A percentile compares a stretch with the other conserved stretches of the same genome.
These are phyloP conservation scores for Jaltomata sinuosa DNA, from an alignment of 257 asterid species.

Conservation along the genomic window DNA sequence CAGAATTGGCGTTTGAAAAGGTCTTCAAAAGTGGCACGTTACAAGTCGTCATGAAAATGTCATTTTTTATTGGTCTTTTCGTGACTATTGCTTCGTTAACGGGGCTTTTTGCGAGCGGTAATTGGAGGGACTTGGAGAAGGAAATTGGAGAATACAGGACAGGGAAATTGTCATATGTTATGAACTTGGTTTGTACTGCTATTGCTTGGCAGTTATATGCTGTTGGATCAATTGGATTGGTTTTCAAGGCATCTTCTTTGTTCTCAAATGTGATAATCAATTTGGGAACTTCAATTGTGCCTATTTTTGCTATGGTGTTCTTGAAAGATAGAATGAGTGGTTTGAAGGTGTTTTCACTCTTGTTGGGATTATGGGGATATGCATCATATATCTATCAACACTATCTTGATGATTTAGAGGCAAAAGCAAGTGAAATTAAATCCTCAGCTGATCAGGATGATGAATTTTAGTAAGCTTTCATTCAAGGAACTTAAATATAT, in stretches of 20 bases:
- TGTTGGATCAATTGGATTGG: conserved; percentile 25
- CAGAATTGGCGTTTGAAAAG: conserved; percentile 19
- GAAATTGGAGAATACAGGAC: conserved; percentile 25
- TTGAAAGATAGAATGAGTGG: conserved; percentile 34
- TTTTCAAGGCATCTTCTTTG: conserved; percentile 31
- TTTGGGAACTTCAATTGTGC: conserved; percentile 26
- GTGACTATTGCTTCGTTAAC: conserved; percentile 7
- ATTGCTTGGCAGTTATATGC: conserved; percentile 27
- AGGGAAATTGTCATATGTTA: conserved; percentile 17
- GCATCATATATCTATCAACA: conserved; percentile 28
- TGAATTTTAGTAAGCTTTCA: not conserved
- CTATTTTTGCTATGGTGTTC: conserved; percentile 23
- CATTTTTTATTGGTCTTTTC: conserved; percentile 18
- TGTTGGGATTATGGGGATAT: conserved; percentile 31
- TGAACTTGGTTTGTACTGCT: conserved; percentile 12
- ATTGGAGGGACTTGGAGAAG: conserved; percentile 11
- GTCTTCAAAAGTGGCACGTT: conserved; percentile 14
- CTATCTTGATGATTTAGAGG: conserved; percentile 10
- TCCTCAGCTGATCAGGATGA: not conserved
- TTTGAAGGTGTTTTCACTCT: conserved; percentile 18
- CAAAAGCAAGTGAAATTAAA: not conserved
- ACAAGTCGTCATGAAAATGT: conserved; percentile 12
- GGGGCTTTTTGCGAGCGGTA: conserved; percentile 15
- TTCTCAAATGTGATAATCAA: conserved; percentile 34
- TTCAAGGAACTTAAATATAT: not conserved